Evolutionary conservation across 805 yeast species (phyloP), one percentile per base, ranked within the genome.

Genomic region (Candida morakotiae): DNA sequence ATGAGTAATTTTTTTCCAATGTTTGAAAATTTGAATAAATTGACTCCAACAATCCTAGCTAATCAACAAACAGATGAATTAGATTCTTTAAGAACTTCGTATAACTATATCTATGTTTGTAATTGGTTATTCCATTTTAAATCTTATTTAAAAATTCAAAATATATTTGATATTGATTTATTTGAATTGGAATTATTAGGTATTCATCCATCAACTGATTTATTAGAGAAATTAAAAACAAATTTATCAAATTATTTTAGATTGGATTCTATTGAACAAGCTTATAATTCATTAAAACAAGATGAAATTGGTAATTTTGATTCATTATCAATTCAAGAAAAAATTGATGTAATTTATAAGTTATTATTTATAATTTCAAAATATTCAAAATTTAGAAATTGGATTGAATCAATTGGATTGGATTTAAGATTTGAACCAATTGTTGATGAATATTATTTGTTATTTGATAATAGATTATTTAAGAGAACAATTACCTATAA

Each of bases 51-150:
- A 4, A 37, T 40, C 7, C 39, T 57, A 31, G 52, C 56, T 1
- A 56, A 53, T 24, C 47, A 50, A 29, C 10, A 17, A 13, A 30
- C 38, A 8, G 33, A 38, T n/a, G 39, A 24, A 14, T 28, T 49
- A 10, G 42, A 41, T 16, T 22, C 37, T 9, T 42, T 52, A 9
- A 39, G 63, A 34, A 26, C 36, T 7, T 44, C 50, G 9, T 55
- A 47, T 30, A 47, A 46, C 18, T 58, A 58, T 40, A 38, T 58
- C 3, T 58, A 53, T 24, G 60, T 55, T 31, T 54, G 76, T 9
- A 77, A 79, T 53, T 80, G 86, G 86, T 52, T 79, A 19, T 69
- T 68, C 43, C 61, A 69, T 32, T 70, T 73, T 52, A 70, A 79
- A 38, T 78, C 77, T 17, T 64, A 67, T 34, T 53, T 79, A 24